Conservation (phyloP, 371 early-diverging fungal species). For the Mucor velutinosus region DNA sequence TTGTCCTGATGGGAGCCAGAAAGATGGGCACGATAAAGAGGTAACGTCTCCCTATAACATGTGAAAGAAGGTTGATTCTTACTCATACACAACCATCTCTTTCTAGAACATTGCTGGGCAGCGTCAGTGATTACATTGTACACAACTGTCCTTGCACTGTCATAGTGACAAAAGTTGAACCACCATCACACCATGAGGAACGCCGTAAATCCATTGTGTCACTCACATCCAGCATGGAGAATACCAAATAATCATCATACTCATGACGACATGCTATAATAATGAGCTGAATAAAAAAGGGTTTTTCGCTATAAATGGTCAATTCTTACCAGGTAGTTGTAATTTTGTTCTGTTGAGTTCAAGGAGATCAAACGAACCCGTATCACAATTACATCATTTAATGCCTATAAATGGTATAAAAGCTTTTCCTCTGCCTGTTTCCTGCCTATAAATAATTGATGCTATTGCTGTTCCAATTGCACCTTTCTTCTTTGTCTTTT, state of each 20-base stretch:
- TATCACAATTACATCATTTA: conserved; percentile 11
- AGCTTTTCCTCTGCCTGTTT: neutral
- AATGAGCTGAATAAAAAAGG: neutral
- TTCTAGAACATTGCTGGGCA: conserved; percentile 52
- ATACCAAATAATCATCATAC: conserved; percentile 8
- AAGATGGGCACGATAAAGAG: conserved; percentile 57
- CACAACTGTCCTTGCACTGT: conserved; percentile 54
- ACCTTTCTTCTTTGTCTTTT: neutral
- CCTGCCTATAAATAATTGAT: neutral
- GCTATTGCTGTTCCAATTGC: neutral
- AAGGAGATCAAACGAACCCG: neutral
- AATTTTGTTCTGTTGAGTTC: neutral
- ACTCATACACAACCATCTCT: neutral
- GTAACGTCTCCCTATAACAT: conserved; percentile 18
- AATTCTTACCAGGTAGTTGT: neutral
- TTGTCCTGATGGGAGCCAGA: conserved; percentile 61
- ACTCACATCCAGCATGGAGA: conserved; percentile 13
- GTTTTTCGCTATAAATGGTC: neutral
- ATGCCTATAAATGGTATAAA: neutral
- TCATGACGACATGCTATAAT: neutral
- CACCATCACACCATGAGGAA: conserved; percentile 19
- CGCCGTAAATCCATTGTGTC: conserved; percentile 25
- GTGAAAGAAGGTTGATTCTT: neutral
- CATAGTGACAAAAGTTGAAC: conserved; percentile 42
- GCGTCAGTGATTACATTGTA: conserved; percentile 58